Evolutionary conservation across 176 grass and related monocot genomes (phyloP).

Genomic region (Tuctoria greenei): DNA sequence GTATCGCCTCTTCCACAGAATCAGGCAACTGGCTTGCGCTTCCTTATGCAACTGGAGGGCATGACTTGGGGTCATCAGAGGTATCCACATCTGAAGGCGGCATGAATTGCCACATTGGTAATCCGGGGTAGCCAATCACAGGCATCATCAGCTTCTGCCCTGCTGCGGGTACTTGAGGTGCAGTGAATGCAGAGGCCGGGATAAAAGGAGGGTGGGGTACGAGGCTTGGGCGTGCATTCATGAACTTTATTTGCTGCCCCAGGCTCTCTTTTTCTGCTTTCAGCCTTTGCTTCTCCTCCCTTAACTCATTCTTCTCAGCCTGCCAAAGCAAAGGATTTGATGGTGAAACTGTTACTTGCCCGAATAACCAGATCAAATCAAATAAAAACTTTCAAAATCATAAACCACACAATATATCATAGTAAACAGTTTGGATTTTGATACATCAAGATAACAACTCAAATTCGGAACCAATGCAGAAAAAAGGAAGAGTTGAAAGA

Average conservation of each 20-base stretch:
- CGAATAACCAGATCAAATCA: background rate
- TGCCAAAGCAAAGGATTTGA: constrained; percentile 39
- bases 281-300: constrained; percentile 86
- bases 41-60: constrained; percentile 75
- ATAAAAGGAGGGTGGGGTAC: constrained; percentile 66
- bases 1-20: constrained; percentile 37
- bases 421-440: background rate
- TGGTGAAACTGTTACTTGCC: background rate
- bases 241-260: constrained; percentile 84
- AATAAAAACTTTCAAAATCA: background rate
- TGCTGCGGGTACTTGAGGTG: constrained; percentile 44
- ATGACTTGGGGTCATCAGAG: constrained; percentile 71
- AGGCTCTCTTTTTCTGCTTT: constrained; percentile 92
- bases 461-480: background rate
- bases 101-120: constrained; percentile 99
- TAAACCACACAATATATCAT: background rate
- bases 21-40: constrained; percentile 23
- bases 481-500: background rate
- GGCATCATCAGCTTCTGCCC: constrained; percentile 93
- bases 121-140: constrained; percentile 79
- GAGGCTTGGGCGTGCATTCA: constrained; percentile 53
- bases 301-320: constrained; percentile 91
- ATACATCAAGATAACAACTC: background rate
- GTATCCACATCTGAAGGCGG: constrained; percentile 82
- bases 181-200: constrained; percentile 55